Base-by-base conservation (phyloP, 352 stramenopile species). In the Globisporangium ultimum region DNA sequence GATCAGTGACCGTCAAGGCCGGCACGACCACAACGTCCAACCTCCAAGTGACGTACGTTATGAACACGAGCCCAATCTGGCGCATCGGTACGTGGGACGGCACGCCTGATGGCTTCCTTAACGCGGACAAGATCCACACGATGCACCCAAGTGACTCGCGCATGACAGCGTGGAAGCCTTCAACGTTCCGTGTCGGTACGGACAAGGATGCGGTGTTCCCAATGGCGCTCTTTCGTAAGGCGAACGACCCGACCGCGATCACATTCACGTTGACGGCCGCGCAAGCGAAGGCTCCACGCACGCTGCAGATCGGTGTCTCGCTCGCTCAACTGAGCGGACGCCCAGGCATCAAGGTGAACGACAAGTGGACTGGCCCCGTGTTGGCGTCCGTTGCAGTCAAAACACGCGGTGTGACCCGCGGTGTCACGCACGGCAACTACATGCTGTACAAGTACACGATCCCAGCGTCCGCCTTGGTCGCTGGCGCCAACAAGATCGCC, bases 41-140 rank as follows among this genome's bases (percentile, higher is more conserved):
- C 28, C 66, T 66, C 17, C 38, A 65, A 7, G 69, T 86, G 11
- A 70, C 57, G 1, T 74, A 61, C 54, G 56, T 63, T 0, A 24
- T 63, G 8, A 66, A 61, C 14, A 40, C 54, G 4, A 48, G 59
- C 8, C 64, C 73, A 12, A 56, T 84, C 55, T 86, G 76, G 76
- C 67, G 64, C 46, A 84, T 84, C 24, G 76, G 76, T 10, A 52
- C 58, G 48, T 86, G 73, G 73, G 76, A 86, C 38, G 76, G 76
- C 22, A 82, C 74, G 0, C 74, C 76, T 17, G 59, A 72, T 21
- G 73, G 73, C 12, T 82, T 86, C 57, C 28, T 76, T 1, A 86
- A 86, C 50, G 64, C 76, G 4, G 63, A 80, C 65, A 86, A 78
- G 67, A 81, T 86, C 60, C 68, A 75, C 55, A 66, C 40, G 38